phyloP scores from a whole-genome alignment of 345 rosid species.

The Tarenaya hassleriana region DNA sequence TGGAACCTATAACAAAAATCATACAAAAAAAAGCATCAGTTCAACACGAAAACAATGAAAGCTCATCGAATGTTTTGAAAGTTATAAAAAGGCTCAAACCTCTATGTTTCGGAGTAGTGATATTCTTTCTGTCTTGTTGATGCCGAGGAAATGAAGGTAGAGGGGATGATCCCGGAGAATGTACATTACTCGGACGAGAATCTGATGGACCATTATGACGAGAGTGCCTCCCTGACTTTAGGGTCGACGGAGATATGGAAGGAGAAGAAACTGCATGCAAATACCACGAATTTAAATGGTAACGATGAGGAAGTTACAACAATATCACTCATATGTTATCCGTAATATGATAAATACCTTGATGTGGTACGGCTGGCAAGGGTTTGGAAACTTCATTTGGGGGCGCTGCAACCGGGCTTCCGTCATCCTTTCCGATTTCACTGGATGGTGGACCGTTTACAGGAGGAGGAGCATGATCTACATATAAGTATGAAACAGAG shows the following conservation, averaged over 20 bases:
- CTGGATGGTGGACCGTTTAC: conserved; percentile 41
- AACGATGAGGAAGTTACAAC: too few relatives aligned
- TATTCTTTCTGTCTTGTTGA: conserved; percentile 32
- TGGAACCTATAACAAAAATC: conserved; percentile 41
- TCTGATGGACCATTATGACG: conserved; percentile 14
- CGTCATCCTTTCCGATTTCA: conserved; percentile 23
- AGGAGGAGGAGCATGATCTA: conserved; percentile 53
- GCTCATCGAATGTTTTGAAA: conserved; percentile 9
- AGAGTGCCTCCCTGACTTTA: conserved; percentile 9
- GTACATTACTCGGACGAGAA: too few relatives aligned
- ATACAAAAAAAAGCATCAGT: conserved; percentile 19
- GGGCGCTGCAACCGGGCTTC: conserved; percentile 57
- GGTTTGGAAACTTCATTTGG: conserved; percentile 34
- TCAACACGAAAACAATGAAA: too few relatives aligned
- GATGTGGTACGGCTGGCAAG: conserved; percentile 37
- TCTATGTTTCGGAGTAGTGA: conserved; percentile 32
- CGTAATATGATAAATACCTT: conserved; percentile 23
- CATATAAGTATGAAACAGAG: conserved; percentile 19
- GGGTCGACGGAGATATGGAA: conserved; percentile 17
- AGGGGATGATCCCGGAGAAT: conserved; percentile 43
- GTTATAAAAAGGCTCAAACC: conserved; percentile 26
- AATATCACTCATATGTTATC: neutral
- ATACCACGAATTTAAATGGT: too few relatives aligned
- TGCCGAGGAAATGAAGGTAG: conserved; percentile 35
- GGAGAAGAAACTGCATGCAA: conserved; percentile 26